These are phyloP conservation scores for Mycena kentingensis DNA, from an alignment of 768 basidiomycete species.

Conservation along the genomic window DNA sequence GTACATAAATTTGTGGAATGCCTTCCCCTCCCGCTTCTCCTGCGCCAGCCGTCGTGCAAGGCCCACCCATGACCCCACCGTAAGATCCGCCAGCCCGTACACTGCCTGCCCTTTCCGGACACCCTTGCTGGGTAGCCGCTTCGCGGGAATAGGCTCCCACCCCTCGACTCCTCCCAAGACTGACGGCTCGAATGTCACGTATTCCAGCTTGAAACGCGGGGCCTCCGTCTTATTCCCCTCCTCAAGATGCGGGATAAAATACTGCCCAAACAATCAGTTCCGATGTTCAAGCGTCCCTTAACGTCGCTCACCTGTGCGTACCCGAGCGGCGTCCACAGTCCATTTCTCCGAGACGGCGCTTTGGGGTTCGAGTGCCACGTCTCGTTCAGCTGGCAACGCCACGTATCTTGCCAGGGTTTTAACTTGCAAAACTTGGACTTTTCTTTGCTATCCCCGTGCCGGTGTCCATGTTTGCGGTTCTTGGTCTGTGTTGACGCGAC, in stretches of 20 bases:
- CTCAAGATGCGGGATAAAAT: conserved; percentile 62
- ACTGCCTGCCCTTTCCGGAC: conserved; percentile 59
- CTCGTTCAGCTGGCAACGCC: conserved; percentile 63
- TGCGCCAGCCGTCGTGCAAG: conserved; percentile 66
- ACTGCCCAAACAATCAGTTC: conserved; percentile 43
- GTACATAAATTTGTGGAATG: conserved; percentile 78
- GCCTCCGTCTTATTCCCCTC: conserved; percentile 45
- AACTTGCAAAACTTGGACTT: conserved; percentile 48
- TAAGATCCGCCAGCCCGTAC: conserved; percentile 76
- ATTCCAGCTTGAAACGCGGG: conserved; percentile 77
- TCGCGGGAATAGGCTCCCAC: conserved; percentile 56
- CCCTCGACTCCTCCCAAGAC: conserved; percentile 25
- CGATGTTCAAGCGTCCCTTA: conserved; percentile 11
- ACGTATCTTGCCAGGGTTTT: conserved; percentile 58
- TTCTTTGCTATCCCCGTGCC: conserved; percentile 48
- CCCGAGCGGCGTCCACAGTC: conserved; percentile 72
- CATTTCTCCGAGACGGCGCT: conserved; percentile 73
- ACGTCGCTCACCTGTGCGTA: conserved; percentile 73
- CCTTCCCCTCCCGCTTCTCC: conserved; percentile 54
- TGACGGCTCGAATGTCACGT: conserved; percentile 62
- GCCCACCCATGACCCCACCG: conserved; percentile 70
- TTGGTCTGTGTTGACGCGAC: conserved; percentile 10
- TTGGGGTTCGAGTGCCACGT: conserved; percentile 62
- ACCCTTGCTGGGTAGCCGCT: conserved; percentile 52
- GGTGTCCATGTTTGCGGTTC: conserved; percentile 52